Evolutionary conservation across 345 rosid genomes (phyloP).

Genomic region (Durio zibethinus): DNA sequence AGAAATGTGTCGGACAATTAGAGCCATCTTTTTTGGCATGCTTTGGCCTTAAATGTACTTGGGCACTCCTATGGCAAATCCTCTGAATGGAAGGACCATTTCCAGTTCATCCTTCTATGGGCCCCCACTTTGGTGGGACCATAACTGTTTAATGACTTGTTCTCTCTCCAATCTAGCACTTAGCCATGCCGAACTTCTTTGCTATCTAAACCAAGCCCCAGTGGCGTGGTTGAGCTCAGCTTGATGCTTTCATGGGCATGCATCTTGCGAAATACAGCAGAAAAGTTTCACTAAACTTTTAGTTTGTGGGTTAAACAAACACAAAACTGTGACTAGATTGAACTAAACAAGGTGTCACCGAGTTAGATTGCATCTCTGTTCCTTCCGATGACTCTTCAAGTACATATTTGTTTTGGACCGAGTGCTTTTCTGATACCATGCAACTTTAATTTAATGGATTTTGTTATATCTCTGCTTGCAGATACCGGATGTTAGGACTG

Average conservation of each 20-base stretch:
- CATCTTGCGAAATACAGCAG: neutral
- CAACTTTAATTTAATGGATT: neutral
- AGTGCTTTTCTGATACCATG: neutral
- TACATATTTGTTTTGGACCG: neutral
- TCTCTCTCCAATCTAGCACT: neutral
- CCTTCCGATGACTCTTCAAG: neutral
- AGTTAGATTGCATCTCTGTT: neutral
- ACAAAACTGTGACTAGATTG: neutral
- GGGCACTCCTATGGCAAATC: neutral
- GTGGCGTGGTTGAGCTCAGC: neutral
- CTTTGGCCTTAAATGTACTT: neutral
- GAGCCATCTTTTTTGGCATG: neutral
- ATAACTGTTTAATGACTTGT: neutral
- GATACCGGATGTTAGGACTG: conserved; percentile 83
- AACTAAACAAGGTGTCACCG: neutral
- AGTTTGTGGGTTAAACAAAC: neutral
- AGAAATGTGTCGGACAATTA: neutral
- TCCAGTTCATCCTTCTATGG: neutral
- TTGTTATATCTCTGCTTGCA: conserved; percentile 24
- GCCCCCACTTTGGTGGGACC: neutral
- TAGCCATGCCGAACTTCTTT: neutral
- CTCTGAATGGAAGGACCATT: neutral
- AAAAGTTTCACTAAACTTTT: neutral
- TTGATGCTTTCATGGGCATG: neutral
- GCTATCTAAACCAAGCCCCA: neutral